These are phyloP conservation scores for Hibiscus trionum DNA, from an alignment of 345 rosid species.

Conservation along the genomic window DNA sequence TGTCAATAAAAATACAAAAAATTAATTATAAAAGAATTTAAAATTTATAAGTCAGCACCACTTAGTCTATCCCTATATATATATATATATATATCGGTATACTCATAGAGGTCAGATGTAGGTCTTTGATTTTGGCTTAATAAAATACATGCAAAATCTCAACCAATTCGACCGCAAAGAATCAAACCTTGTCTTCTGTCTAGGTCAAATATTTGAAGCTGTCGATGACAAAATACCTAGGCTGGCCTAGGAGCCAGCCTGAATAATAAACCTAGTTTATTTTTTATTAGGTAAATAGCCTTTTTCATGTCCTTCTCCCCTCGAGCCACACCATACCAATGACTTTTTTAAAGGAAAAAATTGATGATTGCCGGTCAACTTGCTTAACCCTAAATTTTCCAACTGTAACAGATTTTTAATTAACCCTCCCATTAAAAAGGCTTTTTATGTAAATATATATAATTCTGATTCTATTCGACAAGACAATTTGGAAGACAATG, in stretches of 20 bases:
- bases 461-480: slow-evolving; percentile 18
- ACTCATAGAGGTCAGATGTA: neutral
- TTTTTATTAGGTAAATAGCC: neutral
- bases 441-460: slow-evolving; percentile 5
- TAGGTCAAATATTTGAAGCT: slow-evolving; percentile 31
- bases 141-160: neutral
- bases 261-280: neutral
- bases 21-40: too few relatives aligned
- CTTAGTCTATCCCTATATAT: too few relatives aligned
- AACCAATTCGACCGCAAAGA: neutral
- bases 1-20: too few relatives aligned
- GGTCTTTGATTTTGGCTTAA: neutral
- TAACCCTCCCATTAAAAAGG: slow-evolving; percentile 12
- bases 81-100: too few relatives aligned
- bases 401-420: slow-evolving; percentile 24
- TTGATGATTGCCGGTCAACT: slow-evolving; percentile 28
- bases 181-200: too few relatives aligned
- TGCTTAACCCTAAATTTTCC: slow-evolving; percentile 20
- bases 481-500: slow-evolving; percentile 25
- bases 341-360: neutral
- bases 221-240: slow-evolving; percentile 28
- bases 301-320: slow-evolving; percentile 34
- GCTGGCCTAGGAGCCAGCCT: neutral
- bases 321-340: slow-evolving; percentile 57
- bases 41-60: too few relatives aligned